Evolutionary conservation across 2,329 filamentous ascomycete genomes (phyloP), one percentile per base, ranked within the genome.

Genomic region (Monosporascus sp.): DNA sequence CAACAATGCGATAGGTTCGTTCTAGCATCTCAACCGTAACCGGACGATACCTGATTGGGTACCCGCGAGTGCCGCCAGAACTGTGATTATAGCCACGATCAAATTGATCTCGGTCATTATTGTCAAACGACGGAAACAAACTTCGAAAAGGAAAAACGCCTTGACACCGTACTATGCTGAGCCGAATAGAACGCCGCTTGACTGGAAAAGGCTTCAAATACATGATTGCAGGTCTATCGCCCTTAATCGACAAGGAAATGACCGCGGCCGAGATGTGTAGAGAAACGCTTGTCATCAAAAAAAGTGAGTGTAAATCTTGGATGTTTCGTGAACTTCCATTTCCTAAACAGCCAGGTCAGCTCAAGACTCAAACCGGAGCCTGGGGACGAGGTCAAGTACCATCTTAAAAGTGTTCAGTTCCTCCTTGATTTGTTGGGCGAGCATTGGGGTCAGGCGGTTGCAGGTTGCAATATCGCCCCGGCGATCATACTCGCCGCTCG

Each of bases 381-480:
- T 26, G 58, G 19, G 14, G 19, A n/a, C 7, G 31, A 50, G 37
- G 17, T 2, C 20, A 74, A 86, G 57, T 77, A 94, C 91, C 94
- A 99, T 99, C 73, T 99, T 99, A 80, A 99, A 99, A 63, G 87
- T 95, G 75, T 99, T 99, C 63, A 99, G 83, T 76, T 99, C 94
- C 75, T 99, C 94, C 75, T 97, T 97, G 75, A 99, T 99, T 72
- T 99, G 94, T 74, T 99, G 94, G 46, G 94, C 94, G 58, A 99
- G 82, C 81, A 97, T 92, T 14, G 94, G 94, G 48, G 94, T 99
- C 62, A 99, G 79, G 60, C 93, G 89, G 69, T 99, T 99, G 83
- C 94, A 99, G 1, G 94, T 99, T 11, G 94, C 92, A 74, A 97
- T 89, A 56, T 99, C 94, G 52, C 94, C 94, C 51, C 94, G 86